Conservation (phyloP, 352 stramenopile species). For the Phytophthora capsici region DNA sequence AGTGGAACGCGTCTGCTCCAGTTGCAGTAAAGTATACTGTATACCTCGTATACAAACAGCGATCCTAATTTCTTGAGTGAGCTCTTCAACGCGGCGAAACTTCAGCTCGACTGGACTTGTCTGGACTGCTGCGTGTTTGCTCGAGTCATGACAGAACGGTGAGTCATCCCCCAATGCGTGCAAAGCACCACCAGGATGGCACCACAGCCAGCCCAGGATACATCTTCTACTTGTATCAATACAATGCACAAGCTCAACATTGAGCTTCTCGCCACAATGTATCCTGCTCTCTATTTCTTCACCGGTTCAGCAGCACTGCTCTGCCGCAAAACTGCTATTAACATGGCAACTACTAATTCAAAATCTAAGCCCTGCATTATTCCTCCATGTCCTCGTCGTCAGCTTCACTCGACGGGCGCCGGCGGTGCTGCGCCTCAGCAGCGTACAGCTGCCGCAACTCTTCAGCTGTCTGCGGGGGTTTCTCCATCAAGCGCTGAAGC, state of each 20-base stretch:
- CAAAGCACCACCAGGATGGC: conserved; percentile 11
- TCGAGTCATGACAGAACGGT: not conserved
- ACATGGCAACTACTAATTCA: conserved; percentile 3
- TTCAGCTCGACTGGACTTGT: conserved; percentile 40
- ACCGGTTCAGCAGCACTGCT: not conserved
- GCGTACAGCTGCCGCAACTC: conserved; percentile 70
- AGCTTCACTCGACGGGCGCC: conserved; percentile 30
- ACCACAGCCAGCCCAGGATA: not conserved
- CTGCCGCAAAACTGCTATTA: conserved; percentile 1
- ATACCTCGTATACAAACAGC: not conserved
- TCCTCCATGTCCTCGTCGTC: conserved; percentile 42
- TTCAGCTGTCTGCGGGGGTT: conserved; percentile 63
- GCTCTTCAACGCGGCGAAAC: conserved; percentile 13
- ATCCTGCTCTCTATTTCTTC: conserved; percentile 2
- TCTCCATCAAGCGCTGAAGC: conserved; percentile 62
- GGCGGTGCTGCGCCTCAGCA: conserved; percentile 48
- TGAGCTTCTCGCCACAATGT: not conserved
- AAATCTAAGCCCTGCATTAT: conserved; percentile 7
- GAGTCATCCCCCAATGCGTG: conserved; percentile 16
- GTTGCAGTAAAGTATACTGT: not conserved
- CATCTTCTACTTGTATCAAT: no score
- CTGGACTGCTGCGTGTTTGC: conserved; percentile 23
- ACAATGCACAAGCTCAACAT: no score
- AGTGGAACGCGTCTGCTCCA: conserved; percentile 18
- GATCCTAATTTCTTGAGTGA: not conserved